Conservation (phyloP, 192 early-diverging fungal species). For the Powellomyces hirtus region DNA sequence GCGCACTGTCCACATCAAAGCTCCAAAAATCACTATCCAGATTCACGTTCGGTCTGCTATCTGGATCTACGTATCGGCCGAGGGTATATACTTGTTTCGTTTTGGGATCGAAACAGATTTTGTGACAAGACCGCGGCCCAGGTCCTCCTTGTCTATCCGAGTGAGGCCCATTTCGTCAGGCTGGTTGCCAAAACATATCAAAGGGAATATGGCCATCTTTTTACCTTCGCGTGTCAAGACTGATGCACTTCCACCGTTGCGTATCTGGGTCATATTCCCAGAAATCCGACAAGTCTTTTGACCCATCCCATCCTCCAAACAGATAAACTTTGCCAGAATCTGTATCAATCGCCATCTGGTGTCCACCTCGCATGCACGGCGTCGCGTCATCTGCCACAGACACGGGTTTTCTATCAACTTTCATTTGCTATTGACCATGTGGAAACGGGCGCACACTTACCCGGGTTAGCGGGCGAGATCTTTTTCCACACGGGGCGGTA, state of each 20-base stretch:
- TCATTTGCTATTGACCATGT: no score
- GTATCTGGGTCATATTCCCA: slow-evolving; percentile 72
- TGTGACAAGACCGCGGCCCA: slow-evolving; percentile 85
- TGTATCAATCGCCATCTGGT: slow-evolving; percentile 94
- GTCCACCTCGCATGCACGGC: slow-evolving; percentile 77
- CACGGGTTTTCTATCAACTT: no score
- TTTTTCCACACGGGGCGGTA: slow-evolving; percentile 74
- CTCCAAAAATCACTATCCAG: slow-evolving; percentile 86
- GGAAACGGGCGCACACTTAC: slow-evolving; percentile 30
- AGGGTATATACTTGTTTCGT: slow-evolving; percentile 75
- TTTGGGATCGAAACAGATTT: slow-evolving; percentile 82
- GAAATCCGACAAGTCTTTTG: slow-evolving; percentile 82
- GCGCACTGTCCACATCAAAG: slow-evolving; percentile 66
- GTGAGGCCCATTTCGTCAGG: not conserved
- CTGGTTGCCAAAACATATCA: not conserved
- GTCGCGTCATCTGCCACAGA: slow-evolving; percentile 15
- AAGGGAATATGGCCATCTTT: not conserved
- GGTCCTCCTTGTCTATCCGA: slow-evolving; percentile 87
- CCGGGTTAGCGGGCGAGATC: slow-evolving; percentile 36
- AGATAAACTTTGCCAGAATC: slow-evolving; percentile 72
- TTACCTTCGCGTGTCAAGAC: slow-evolving; percentile 70
- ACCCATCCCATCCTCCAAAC: slow-evolving; percentile 94
- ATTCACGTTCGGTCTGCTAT: slow-evolving; percentile 60
- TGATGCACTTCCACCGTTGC: slow-evolving; percentile 73
- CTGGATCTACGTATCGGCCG: slow-evolving; percentile 86